Evolutionary conservation across 1,284 basidiomycete species (phyloP).

Genomic region (Porogramme epimiltina): DNA sequence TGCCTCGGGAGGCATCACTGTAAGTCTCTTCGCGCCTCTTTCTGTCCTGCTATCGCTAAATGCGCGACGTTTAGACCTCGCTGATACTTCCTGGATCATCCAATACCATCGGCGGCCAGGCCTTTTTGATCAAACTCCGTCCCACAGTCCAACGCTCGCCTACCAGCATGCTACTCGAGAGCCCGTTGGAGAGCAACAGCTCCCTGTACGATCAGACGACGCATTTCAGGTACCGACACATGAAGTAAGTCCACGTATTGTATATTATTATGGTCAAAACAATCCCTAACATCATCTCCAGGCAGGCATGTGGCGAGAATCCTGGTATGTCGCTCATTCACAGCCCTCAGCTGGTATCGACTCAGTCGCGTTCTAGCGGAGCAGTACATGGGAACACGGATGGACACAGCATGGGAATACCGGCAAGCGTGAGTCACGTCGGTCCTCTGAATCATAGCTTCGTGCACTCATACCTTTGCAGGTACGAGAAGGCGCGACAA

Average conservation of each 20-base stretch:
- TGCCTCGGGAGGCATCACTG: conserved; percentile 48
- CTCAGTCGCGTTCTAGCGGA: conserved; percentile 23
- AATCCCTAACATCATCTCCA: conserved; percentile 10
- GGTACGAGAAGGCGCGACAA: conserved; percentile 64
- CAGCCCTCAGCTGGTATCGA: conserved; percentile 3
- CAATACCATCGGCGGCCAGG: conserved; percentile 57
- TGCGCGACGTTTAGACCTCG: conserved; percentile 66
- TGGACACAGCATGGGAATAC: conserved; percentile 48
- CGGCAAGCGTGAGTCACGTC: conserved; percentile 32
- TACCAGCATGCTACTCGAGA: conserved; percentile 47
- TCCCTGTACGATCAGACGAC: conserved; percentile 27
- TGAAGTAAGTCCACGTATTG: conserved; percentile 38
- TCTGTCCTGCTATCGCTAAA: not conserved
- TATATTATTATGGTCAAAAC: not conserved
- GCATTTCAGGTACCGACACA: conserved; percentile 44
- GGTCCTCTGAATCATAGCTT: too few species aligned
- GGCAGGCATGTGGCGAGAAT: conserved; percentile 44
- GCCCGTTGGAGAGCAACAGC: conserved; percentile 40
- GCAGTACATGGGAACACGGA: conserved; percentile 38
- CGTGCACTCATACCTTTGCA: not conserved
- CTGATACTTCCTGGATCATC: conserved; percentile 63
- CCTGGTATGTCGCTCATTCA: conserved; percentile 29
- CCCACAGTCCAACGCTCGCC: conserved; percentile 45
- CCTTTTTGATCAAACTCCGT: conserved; percentile 54
- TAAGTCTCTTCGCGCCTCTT: not conserved